Evolutionary conservation across 441 rosid genomes (phyloP), one percentile per base, ranked within the genome.

Genomic region (Syzygium malaccense): DNA sequence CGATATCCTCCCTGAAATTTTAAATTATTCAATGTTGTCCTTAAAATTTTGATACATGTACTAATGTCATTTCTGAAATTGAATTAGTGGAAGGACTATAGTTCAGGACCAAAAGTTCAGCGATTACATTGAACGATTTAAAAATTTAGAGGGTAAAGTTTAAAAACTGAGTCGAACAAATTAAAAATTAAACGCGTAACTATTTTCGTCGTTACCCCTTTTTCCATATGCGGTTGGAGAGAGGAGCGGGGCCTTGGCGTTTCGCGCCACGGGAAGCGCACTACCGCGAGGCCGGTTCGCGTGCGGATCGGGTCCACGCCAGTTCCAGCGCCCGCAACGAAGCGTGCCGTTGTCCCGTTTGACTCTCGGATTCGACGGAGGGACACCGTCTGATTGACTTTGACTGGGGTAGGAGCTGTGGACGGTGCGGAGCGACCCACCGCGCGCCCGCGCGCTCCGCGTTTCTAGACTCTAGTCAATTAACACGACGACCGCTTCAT

Each of bases 81-180:
- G 9, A 45, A 45, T 45, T 45, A 45, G 7, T 45, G 9, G 2
- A 45, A 7, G 48, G 48, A 45, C 9, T 45, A 45, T 45, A 45
- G 9, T 45, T 45, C 1, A 1, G 8, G 8, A 45, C 6, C 1
- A 45, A 45, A 45, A 45, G 2, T 7, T 45, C 8, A 45, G 2
- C 1, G 6, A 45, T 45, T 45, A 45, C 8, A 45, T 45, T 45
- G 8, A 1, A 45, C 1, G 7, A 45, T 45, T 45, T 45, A 45
- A 45, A 45, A 45, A 0, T 45, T 45, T 45, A 45, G 0, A 45
- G 1, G 1, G 1, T 45, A 45, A 45, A 45, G 1, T 45, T 45
- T 1, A 8, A 1, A 45, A 45, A 45, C 7, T 9, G 7, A 1
- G 9, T 45, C 7, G 1, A 7, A 7, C 9, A 45, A 45, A 45